Evolutionary conservation across 169 alveolate species (phyloP), one percentile per base, ranked within the genome.

Genomic region (Plasmodium vivax): DNA sequence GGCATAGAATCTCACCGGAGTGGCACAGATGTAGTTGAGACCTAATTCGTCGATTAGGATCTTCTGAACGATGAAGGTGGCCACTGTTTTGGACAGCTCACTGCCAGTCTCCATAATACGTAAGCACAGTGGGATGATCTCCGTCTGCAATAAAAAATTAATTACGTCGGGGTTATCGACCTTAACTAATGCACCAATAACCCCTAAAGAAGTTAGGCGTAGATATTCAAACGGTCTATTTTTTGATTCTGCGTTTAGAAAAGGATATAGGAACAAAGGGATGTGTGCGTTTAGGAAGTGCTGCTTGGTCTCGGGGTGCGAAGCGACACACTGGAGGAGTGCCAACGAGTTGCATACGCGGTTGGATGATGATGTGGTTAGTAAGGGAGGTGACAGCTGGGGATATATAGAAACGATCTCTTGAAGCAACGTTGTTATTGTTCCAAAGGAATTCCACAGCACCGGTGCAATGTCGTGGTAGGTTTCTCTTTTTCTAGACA

Each of bases 21-120:
- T 99, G 14, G 99, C 99, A 95, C 99, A 98, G 51, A 99, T 98
- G 95, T 98, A 99, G 75, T 97, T 96, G 62, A 99, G 96, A 3
- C 99, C 99, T 47, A 97, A 92, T 77, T 99, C 99, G 94, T 99
- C 99, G 75, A 98, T 94, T 32, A 99, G 96, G 0, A 99, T 98
- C 97, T 99, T 99, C 96, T 99, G 99, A 23, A 99, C 99, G 75
- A 99, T 99, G 94, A 99, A 99, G 0, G 99, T 99, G 8, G 99
- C 99, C 34, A 98, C 99, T 1, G 99, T 98, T 96, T 98, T 98
- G 27, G 99, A 98, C 23, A 99, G 97, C 90, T 99, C 99, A 47
- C 99, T 97, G 34, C 99, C 99, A 30, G 99, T 98, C 84, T 99
- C 99, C 99, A 99, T 99, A 38, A 99, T 99, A 62, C 99, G 97